Evolutionary conservation across 78 protist species (phyloP), one percentile per base, ranked within the genome.

Genomic region (Dictyostelium capitatum): DNA sequence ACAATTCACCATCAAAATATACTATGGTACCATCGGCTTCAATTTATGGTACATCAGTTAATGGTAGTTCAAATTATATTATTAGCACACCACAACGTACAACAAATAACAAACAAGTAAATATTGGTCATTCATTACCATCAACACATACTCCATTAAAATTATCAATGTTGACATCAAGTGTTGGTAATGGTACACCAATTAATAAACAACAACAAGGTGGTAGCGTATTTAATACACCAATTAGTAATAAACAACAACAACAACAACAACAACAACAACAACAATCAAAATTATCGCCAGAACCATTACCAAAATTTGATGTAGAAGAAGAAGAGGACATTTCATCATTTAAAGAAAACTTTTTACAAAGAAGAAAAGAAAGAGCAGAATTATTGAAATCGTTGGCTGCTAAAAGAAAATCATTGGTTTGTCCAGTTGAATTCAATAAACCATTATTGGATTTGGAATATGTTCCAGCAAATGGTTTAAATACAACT

Each of bases 311-410:
- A 62, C 70, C 70, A 32, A 67, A 67, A 67, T 32, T 67, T 19
- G 37, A 67, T 32, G 4, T 67, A 47, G 32, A 47, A 23, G 62
- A 50, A 25, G 80, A 77, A 28, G 82, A 25, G 8, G 82, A 77
- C n/a, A 2, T 50, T 5, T 23, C 37, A 17, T 50, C 51, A 50
- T 73, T 73, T 46, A 77, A 77, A 77, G 64, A 77, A 14, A 19
- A 14, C 14, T 77, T 77, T 50, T 50, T 77, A n/a, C 28, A 77
- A 43, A 77, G 64, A 77, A 46, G 82, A 25, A 43, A 77, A 77
- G 82, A 77, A 77, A 77, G 82, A 51, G 51, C 56, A 46, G 67
- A 77, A 51, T 28, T 77, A 50, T 77, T 77, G 15, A 77, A 77
- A 23, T 6, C 30, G 0, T 77, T 77, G 15, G 19, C 23, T 23